Evolutionary conservation across 352 stramenopile species (phyloP), one percentile per base, ranked within the genome.

Genomic region (Phytophthora agathidicida): DNA sequence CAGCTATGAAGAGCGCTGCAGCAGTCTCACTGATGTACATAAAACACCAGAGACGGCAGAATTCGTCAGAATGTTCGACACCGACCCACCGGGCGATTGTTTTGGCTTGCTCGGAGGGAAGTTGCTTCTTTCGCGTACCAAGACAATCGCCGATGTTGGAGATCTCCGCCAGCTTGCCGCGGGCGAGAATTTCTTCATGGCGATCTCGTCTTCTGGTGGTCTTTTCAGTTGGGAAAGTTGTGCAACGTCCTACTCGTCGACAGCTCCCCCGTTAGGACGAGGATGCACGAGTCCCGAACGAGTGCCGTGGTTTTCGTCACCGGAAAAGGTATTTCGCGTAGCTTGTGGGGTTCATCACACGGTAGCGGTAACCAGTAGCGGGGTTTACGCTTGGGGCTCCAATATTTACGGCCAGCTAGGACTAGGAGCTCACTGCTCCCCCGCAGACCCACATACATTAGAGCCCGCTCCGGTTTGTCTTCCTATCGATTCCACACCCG

Each of bases 371-470:
- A 73, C 68, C 5, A 41, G 48, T 7, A 73, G 73, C 13, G 48
- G 26, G 7, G 63, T 88, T 7, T 85, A 76, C n/a, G 57, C 65
- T 5, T 93, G 81, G 81, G 84, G 84, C 3, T 78, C 72, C 5
- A 91, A 91, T 31, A 39, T 83, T 11, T 79, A 88, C 36, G 84
- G 84, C 0, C 84, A 93, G 28, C 75, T 93, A 8, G 84, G 84
- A 4, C 54, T 75, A 7, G 61, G 71, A 20, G 19, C 49, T 3
- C 43, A 74, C 19, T 69, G 45, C 26, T 69, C 17, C 44, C 54
- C 30, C 47, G 45, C 60, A 0, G 60, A 82, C 23, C 47, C 56
- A 0, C 42, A 45, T 3, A 58, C 68, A 17, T 17, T 43, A 1
- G 66, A 77, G 33, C 74, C 73, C 6, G 43, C 45, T 23, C 24